phyloP scores from a whole-genome alignment of 192 early-diverging fungal genomes.

The Pilobolus umbonatus region DNA sequence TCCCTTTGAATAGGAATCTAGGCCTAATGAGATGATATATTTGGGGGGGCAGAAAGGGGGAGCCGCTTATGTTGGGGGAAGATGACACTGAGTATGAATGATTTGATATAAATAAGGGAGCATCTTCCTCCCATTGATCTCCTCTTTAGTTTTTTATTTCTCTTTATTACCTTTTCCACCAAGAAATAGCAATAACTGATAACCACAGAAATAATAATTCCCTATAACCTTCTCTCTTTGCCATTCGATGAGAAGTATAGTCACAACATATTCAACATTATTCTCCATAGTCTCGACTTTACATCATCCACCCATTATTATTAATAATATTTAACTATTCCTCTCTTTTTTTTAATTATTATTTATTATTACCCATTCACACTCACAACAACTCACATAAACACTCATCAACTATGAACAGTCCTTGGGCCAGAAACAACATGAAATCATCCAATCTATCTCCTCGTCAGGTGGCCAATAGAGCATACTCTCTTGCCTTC shows the following conservation, averaged over 20 bases:
- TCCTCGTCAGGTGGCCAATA: slow-evolving; percentile 30
- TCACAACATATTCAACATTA: slow-evolving; percentile 10
- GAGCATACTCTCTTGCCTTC: slow-evolving; percentile 19
- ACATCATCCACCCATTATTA: slow-evolving; percentile 10
- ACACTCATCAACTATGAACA: neutral
- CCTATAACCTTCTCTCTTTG: no score
- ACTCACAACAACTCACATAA: slow-evolving; percentile 1
- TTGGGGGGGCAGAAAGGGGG: neutral
- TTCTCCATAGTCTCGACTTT: slow-evolving; percentile 9
- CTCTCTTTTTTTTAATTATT: neutral
- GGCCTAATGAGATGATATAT: neutral
- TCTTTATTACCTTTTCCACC: neutral
- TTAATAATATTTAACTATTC: slow-evolving; percentile 1
- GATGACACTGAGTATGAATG: no score
- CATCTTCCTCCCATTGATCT: neutral
- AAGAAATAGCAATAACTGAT: neutral
- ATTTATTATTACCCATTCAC: neutral
- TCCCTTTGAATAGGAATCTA: neutral
- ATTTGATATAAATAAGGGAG: slow-evolving; percentile 10
- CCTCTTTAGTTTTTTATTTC: neutral
- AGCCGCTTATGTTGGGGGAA: no score
- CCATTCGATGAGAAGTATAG: slow-evolving; percentile 15
- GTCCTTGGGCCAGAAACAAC: slow-evolving; percentile 8
- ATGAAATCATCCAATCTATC: slow-evolving; percentile 9
- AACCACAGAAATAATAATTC: neutral